These are phyloP conservation scores for Huntiella bhutanensis DNA, from an alignment of 2,329 filamentous ascomycete species.

Conservation along the genomic window DNA sequence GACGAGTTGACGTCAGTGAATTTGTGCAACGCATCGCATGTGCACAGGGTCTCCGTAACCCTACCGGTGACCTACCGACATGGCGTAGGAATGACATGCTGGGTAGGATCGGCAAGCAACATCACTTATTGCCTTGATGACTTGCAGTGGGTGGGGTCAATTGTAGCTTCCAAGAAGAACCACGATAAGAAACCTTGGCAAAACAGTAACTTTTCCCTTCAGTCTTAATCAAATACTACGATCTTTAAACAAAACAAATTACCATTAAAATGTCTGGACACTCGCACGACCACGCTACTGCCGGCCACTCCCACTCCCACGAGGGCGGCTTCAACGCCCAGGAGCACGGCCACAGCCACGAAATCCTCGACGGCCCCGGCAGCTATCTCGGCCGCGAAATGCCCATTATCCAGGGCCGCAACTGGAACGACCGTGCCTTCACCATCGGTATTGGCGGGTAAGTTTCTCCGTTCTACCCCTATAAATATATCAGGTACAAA, in stretches of 20 bases:
- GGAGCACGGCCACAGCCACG: constrained; percentile 87
- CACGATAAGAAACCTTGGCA: no score
- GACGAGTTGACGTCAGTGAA: no score
- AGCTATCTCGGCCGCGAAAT: constrained; percentile 81
- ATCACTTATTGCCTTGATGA: no score
- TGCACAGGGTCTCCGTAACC: no score
- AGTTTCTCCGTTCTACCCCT: constrained; percentile 16
- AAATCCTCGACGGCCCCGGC: constrained; percentile 84
- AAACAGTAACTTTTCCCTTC: no score
- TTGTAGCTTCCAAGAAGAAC: no score
- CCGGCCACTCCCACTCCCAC: constrained; percentile 28
- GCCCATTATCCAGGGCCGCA: constrained; percentile 74
- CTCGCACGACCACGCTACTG: constrained; percentile 7
- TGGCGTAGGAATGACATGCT: no score
- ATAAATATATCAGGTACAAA: neutral
- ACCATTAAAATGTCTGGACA: constrained; percentile 3
- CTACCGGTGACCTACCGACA: no score
- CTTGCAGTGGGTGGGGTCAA: no score
- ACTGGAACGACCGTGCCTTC: constrained; percentile 80
- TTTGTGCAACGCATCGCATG: no score
- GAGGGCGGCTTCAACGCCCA: constrained; percentile 29
- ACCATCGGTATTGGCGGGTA: constrained; percentile 97
- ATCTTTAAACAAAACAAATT: neutral
- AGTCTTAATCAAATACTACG: no score
- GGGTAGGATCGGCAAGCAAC: no score